A percentile compares a stretch with the other conserved stretches of the same genome.
Evolutionary conservation across 345 rosid genomes (phyloP).

Genomic region (Populus tremula): DNA sequence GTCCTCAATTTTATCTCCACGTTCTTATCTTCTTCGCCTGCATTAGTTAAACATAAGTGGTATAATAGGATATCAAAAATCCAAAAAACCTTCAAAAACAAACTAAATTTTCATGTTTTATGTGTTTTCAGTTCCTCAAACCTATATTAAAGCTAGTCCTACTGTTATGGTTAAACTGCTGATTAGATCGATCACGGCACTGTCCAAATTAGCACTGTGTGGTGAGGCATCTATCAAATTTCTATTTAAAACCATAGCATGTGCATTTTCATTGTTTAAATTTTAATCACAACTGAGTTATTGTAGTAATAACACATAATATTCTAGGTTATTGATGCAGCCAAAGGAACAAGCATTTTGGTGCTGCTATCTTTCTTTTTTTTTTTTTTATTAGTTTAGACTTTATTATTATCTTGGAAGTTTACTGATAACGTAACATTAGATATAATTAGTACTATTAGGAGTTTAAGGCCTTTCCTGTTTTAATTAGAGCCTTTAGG

Average conservation of each 20-base stretch:
- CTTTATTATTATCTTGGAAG: no score
- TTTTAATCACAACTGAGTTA: not conserved
- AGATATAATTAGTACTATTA: no score
- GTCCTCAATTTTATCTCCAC: constrained; percentile 89
- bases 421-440: no score
- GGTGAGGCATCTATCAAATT: constrained; percentile 1
- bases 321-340: not conserved
- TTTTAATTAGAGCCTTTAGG: no score
- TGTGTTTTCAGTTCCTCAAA: not conserved
- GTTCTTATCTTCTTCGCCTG: constrained; percentile 89
- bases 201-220: not conserved
- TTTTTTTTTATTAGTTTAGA: no score
- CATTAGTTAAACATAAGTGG: constrained; percentile 17
- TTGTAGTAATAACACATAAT: not conserved
- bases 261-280: not conserved
- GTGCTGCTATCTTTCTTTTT: no score
- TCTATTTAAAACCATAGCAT: not conserved
- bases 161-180: not conserved
- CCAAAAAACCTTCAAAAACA: not conserved
- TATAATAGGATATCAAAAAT: not conserved
- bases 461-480: no score
- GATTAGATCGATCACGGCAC: not conserved
- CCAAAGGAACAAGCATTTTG: no score
- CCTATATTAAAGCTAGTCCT: not conserved
- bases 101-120: not conserved